These are phyloP conservation scores for Ophiocordyceps camponoti-leonardi DNA, from an alignment of 2,329 filamentous ascomycete species.

Conservation along the genomic window DNA sequence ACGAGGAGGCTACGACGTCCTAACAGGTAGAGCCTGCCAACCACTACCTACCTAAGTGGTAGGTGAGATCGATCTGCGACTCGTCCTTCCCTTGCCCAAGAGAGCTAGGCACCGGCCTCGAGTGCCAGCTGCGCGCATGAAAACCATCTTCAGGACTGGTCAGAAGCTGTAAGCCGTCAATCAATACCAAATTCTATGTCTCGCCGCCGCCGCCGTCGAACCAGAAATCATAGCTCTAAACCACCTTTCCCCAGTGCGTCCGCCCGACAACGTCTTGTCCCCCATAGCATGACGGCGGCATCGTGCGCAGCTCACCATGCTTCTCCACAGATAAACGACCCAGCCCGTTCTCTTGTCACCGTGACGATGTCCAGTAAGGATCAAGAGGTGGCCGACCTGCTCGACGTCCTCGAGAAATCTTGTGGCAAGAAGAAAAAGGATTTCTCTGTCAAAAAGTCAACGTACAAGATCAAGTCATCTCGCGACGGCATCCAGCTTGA, in stretches of 20 bases:
- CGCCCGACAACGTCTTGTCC: neutral
- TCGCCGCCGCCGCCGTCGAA: neutral
- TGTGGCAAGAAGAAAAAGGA: conserved; percentile 31
- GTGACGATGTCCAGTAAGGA: too few species aligned
- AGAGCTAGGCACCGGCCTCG: neutral
- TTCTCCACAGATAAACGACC: conserved; percentile 28
- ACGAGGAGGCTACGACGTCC: too few species aligned
- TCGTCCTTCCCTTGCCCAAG: too few species aligned
- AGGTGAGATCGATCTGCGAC: too few species aligned
- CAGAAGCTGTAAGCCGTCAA: neutral
- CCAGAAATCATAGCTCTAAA: neutral
- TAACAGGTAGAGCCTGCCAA: too few species aligned
- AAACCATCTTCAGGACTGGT: neutral
- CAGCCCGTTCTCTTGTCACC: neutral
- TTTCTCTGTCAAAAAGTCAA: conserved; percentile 67
- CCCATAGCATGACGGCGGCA: conserved; percentile 12
- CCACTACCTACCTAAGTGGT: too few species aligned
- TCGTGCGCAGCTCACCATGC: conserved; percentile 31
- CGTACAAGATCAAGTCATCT: conserved; percentile 49
- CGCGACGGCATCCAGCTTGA: conserved; percentile 52
- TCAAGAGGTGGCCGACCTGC: conserved; percentile 19
- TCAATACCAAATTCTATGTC: too few species aligned
- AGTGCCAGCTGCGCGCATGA: neutral
- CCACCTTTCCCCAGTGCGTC: neutral
- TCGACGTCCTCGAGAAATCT: conserved; percentile 41